Conservation (phyloP, 352 stramenopile species). For the Albugo candida region DNA sequence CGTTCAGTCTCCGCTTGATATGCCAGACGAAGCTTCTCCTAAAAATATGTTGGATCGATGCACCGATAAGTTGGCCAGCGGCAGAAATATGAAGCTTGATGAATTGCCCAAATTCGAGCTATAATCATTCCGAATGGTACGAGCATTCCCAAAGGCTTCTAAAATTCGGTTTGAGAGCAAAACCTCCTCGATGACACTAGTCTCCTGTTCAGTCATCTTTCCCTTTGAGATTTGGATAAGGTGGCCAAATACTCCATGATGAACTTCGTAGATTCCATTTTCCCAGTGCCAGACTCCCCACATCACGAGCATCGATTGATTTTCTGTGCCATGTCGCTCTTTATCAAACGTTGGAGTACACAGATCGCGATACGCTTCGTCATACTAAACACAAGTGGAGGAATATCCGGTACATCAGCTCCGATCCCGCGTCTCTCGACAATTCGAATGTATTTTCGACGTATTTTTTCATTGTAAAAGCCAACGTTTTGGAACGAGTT, state of each 20-base stretch:
- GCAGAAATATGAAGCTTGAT: conserved; percentile 91
- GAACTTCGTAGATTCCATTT: conserved; percentile 95
- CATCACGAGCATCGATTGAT: conserved; percentile 88
- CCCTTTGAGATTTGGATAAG: conserved; percentile 37
- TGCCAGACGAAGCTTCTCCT: conserved; percentile 90
- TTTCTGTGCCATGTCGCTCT: conserved; percentile 15
- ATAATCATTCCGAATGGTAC: conserved; percentile 95
- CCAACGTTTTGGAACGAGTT: conserved; percentile 78
- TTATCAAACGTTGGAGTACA: conserved; percentile 14
- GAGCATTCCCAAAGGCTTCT: conserved; percentile 96
- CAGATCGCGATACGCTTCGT: conserved; percentile 75
- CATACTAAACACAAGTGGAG: conserved; percentile 84
- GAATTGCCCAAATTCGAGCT: conserved; percentile 92
- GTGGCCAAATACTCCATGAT: conserved; percentile 90
- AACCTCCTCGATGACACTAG: conserved; percentile 80
- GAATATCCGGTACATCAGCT: conserved; percentile 48
- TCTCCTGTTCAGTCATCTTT: conserved; percentile 27
- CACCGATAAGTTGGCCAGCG: conserved; percentile 60
- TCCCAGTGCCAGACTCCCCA: conserved; percentile 85
- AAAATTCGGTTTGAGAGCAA: conserved; percentile 96
- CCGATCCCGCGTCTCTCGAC: conserved; percentile 49
- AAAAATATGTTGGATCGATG: conserved; percentile 90
- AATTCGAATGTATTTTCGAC: conserved; percentile 73
- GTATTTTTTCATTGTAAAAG: conserved; percentile 75
- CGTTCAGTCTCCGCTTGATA: conserved; percentile 85